Base-by-base conservation (phyloP, 805 yeast species). In the Candida schatavii region DNA sequence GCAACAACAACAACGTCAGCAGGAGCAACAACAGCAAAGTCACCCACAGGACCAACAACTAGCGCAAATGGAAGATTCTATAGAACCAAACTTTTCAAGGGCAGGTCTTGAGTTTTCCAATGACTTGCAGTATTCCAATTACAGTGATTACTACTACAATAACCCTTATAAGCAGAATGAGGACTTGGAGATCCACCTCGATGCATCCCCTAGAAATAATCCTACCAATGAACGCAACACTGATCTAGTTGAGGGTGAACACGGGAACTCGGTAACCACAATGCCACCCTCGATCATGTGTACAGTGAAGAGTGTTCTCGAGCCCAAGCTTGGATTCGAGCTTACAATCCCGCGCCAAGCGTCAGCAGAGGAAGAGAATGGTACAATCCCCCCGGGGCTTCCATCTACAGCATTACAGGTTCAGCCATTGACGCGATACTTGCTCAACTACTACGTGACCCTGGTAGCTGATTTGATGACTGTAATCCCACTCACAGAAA, bases 401-500 rank as follows among this genome's bases (percentile, higher is more conserved):
- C 87, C 89, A 1, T 70, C 75, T 1, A 74, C 82, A 0, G 84
- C 88, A 0, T 55, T 85, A 32, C 75, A 74, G 45, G 79, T 83
- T 2, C 79, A 78, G 49, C 87, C 95, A 1, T 68, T 86, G 51
- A 78, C 95, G 0, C 62, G 93, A 35, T 85, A 81, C 55, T 64
- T 88, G 31, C 64, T 88, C 37, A 81, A 81, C 46, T 80, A 88
- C 55, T 88, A 87, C 57, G 73, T 78, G 14, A 78, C 83, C 14
- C 79, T 81, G 48, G 93, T 88, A 1, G 91, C 91, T 0, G 93
- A 86, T 56, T 62, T 80, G 41, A 82, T 84, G 88, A 78, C 88
- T 0, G 88, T 83, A 3, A 77, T 83, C 18, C 78, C 81, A 0
- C 70, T 81, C 38, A 78, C 85, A 0, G 85, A 83, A 46, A 88